Base-by-base conservation (phyloP, 2,329 filamentous ascomycete species). In the Phyllosticta citrichinensis region DNA sequence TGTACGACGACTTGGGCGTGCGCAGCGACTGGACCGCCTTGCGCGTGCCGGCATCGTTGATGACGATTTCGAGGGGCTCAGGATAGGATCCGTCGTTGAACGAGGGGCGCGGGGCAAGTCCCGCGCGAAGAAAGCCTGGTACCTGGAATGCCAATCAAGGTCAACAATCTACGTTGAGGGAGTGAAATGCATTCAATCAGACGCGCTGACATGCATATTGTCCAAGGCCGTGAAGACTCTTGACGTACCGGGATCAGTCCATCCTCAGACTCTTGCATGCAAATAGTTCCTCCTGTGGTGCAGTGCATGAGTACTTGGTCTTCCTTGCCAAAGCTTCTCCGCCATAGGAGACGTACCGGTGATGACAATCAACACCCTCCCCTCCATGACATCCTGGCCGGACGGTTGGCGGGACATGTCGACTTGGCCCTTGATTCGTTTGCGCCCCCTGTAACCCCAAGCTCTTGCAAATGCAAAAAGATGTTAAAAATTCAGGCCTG, bases 361-460 rank as follows among this genome's bases (percentile, higher is more conserved):
- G 78, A 95, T 93, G 74, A 96, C 89, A 68, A 96, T 88, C 65
- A 97, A 80, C 12, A 97, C 88, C 62, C 89, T 82, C 24, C 89
- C 90, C 73, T 95, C 90, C 11, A 87, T 87, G 35, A 71, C 53
- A 8, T 62, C 61, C 40, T 47, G 40, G 17, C 40, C 40, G 40
- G 40, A 47, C 17, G n/a, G 40, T 47, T 47, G 40, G 40, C 40
- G 40, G 17, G 40, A 47, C 40, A 47, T 47, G 17, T 47, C 17
- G 5, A n/a, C 40, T 17, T n/a, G 40, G 17, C 40, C 40, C 40
- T 47, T 17, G 17, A 47, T n/a, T 56, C 40, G 55, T 52, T n/a
- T 47, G 51, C 24, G 8, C 30, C 6, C 22, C n/a, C 54, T 12
- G 54, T 24, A 54, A 61, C 52, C 20, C 22, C 22, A 25, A 54